Evolutionary conservation across 257 asterid species (phyloP).

Genomic region (Nicotiana tabacum): DNA sequence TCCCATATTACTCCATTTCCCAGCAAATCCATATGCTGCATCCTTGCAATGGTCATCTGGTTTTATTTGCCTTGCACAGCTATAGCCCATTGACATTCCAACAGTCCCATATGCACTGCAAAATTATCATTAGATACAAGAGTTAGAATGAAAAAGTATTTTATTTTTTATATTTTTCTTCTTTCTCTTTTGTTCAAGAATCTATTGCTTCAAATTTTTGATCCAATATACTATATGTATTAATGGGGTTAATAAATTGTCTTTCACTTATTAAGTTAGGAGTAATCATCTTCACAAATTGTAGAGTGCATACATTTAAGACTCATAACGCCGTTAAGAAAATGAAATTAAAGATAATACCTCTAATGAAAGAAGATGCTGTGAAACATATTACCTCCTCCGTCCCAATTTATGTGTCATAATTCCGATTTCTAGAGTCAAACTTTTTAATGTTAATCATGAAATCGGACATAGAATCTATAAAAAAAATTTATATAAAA

Average conservation of each 20-base stretch:
- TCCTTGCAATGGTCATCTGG: constrained; percentile 23
- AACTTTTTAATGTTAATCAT: too few relatives aligned
- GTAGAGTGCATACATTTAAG: not conserved
- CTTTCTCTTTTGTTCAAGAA: not conserved
- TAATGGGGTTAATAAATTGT: not conserved
- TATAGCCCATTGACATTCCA: constrained; percentile 51
- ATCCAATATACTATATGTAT: too few relatives aligned
- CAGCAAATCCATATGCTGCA: constrained; percentile 39
- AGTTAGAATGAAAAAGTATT: not conserved
- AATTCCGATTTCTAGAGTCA: too few relatives aligned
- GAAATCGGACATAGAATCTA: too few relatives aligned
- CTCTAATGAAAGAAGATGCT: too few relatives aligned
- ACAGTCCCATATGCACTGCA: constrained; percentile 58
- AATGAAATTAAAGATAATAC: too few relatives aligned
- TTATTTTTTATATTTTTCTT: not conserved
- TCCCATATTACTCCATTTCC: constrained; percentile 49
- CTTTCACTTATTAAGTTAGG: not conserved
- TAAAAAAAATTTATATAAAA: too few relatives aligned
- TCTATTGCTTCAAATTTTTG: too few relatives aligned
- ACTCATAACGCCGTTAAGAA: not conserved
- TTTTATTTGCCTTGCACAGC: constrained; percentile 35
- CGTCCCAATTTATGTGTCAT: too few relatives aligned
- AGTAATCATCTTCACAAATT: not conserved
- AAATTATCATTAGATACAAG: not conserved
- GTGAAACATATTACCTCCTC: too few relatives aligned